These are phyloP conservation scores for Linderniella brevidens DNA, from an alignment of 257 asterid genomes.

Conservation along the genomic window DNA sequence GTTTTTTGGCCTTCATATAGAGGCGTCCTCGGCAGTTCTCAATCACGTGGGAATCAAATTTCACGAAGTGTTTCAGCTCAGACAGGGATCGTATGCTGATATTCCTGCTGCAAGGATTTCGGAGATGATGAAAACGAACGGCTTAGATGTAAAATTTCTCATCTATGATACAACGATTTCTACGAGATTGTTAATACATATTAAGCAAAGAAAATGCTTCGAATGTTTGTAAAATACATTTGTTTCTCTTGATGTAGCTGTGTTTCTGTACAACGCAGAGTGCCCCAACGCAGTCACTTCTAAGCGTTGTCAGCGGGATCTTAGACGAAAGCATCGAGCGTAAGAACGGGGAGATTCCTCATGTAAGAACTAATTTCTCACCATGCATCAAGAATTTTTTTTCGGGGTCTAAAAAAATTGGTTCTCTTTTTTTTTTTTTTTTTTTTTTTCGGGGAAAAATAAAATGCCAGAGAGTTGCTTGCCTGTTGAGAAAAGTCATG, in stretches of 20 bases:
- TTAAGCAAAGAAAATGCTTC: constrained; percentile 4
- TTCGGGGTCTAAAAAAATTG: constrained; percentile 2
- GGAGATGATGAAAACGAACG: constrained; percentile 81
- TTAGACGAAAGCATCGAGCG: constrained; percentile 75
- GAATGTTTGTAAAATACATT: constrained; percentile 5
- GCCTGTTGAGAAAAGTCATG: constrained; percentile 72
- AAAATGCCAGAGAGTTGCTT: constrained; percentile 56
- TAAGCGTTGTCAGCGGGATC: constrained; percentile 67
- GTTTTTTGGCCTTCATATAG: constrained; percentile 11
- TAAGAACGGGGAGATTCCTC: constrained; percentile 79
- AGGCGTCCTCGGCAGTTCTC: constrained; percentile 28
- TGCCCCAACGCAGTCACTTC: constrained; percentile 88
- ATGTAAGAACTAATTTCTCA: constrained; percentile 24
- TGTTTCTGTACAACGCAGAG: constrained; percentile 31
- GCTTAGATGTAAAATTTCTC: constrained; percentile 60
- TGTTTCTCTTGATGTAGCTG: constrained; percentile 1
- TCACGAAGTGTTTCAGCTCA: constrained; percentile 77
- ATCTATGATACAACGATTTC: too few relatives aligned
- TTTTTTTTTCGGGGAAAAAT: too few relatives aligned
- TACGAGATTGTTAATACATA: too few relatives aligned
- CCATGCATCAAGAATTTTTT: neutral
- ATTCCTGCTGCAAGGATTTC: constrained; percentile 61
- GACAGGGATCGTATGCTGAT: constrained; percentile 61
- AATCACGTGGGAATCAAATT: constrained; percentile 49
- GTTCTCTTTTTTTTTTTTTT: too few relatives aligned